Conservation (phyloP, 2,329 filamentous ascomycete species). For the Tolypocladium paradoxum region DNA sequence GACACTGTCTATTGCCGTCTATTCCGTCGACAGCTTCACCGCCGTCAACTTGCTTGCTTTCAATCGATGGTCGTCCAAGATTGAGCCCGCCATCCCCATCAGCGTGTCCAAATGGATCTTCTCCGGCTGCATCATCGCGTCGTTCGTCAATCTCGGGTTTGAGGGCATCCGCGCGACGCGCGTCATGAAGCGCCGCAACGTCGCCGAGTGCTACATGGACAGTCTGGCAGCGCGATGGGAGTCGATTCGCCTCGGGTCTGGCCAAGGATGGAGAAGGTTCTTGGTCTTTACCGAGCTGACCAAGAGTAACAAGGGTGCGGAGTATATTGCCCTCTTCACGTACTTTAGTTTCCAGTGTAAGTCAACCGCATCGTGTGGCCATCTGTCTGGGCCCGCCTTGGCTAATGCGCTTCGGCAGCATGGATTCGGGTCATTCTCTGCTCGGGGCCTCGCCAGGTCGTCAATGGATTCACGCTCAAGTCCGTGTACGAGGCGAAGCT, state of each 20-base stretch:
- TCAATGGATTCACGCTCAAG: constrained; percentile 83
- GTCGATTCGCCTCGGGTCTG: constrained; percentile 62
- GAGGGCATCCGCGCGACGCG: constrained; percentile 71
- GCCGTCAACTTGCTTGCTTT: constrained; percentile 85
- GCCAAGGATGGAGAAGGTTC: constrained; percentile 78
- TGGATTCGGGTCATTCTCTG: constrained; percentile 86
- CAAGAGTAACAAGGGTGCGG: constrained; percentile 80
- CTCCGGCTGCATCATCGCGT: constrained; percentile 81
- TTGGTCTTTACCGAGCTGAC: constrained; percentile 87
- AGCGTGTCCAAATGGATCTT: constrained; percentile 90
- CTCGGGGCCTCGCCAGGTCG: constrained; percentile 80
- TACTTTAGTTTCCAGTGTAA: constrained; percentile 67
- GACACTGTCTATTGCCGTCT: constrained; percentile 70
- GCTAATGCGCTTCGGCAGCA: constrained; percentile 31
- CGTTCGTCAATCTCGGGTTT: constrained; percentile 69
- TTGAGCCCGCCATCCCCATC: constrained; percentile 68
- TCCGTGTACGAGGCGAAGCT: constrained; percentile 71
- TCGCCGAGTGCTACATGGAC: constrained; percentile 87
- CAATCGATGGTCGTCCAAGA: constrained; percentile 76
- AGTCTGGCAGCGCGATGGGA: constrained; percentile 76
- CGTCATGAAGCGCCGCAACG: constrained; percentile 74
- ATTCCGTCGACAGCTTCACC: constrained; percentile 84
- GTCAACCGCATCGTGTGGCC: constrained; percentile 10
- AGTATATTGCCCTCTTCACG: constrained; percentile 83
- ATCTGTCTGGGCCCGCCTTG: not conserved